phyloP scores from a whole-genome alignment of 495 filamentous ascomycete genomes.

The Parathielavia appendiculata region DNA sequence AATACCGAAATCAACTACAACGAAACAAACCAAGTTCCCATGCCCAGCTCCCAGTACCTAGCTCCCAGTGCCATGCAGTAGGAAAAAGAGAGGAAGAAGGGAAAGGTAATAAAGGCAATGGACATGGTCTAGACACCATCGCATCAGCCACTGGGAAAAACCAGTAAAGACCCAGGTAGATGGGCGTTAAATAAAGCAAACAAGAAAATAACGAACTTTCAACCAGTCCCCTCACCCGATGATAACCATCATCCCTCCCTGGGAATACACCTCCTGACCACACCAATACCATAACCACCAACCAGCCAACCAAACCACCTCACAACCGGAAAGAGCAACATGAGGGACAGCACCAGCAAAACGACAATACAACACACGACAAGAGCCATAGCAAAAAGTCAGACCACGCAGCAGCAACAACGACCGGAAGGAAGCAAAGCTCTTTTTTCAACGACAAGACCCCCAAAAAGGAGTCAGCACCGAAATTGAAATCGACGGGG shows the following conservation, averaged over 20 bases:
- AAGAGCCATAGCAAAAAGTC: background rate
- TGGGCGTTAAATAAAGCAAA: background rate
- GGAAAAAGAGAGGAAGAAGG: background rate
- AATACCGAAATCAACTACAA: background rate
- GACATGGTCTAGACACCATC: no score
- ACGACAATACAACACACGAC: background rate
- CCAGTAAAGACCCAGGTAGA: no score
- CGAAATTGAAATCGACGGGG: no score
- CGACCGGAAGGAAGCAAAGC: background rate
- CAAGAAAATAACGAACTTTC: background rate
- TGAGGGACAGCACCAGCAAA: background rate
- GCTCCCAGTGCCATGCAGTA: slow-evolving; percentile 1
- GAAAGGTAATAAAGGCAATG: no score
- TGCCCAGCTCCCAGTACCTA: background rate
- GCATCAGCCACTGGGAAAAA: no score
- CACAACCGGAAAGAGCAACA: background rate
- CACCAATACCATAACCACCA: no score
- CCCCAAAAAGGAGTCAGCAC: no score
- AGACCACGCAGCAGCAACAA: no score
- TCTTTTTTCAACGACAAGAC: background rate
- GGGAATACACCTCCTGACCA: background rate
- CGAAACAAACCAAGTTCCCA: background rate
- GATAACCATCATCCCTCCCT: background rate
- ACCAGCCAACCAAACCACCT: background rate
- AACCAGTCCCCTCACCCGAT: background rate